These are phyloP conservation scores for Tirmania nivea DNA, from an alignment of 495 filamentous ascomycete genomes.

Conservation along the genomic window DNA sequence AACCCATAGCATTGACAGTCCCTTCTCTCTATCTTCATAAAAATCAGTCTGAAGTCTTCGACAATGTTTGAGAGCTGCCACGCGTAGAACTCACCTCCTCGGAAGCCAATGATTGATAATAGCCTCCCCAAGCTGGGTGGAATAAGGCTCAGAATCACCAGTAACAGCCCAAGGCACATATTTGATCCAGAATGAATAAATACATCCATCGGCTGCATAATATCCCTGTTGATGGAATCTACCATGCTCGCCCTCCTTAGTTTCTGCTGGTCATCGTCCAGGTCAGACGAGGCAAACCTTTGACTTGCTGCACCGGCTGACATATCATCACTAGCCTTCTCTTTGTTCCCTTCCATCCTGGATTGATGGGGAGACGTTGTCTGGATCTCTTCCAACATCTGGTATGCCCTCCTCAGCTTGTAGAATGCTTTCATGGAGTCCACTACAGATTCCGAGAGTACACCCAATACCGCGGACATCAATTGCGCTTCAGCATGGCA, in stretches of 20 bases:
- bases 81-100: constrained; percentile 26
- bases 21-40: constrained; percentile 48
- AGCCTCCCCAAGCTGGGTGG: constrained; percentile 72
- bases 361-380: constrained; percentile 1
- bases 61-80: background rate
- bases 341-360: background rate
- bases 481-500: constrained; percentile 62
- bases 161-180: constrained; percentile 70
- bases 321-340: background rate
- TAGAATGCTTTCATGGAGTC: constrained; percentile 85
- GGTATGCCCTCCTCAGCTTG: constrained; percentile 73
- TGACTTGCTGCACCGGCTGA: background rate
- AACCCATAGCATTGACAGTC: constrained; percentile 76
- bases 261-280: background rate
- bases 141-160: constrained; percentile 71
- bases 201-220: constrained; percentile 44
- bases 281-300: background rate
- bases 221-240: constrained; percentile 32
- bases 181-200: constrained; percentile 77
- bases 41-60: background rate
- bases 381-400: constrained; percentile 53
- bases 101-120: constrained; percentile 75
- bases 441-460: constrained; percentile 80
- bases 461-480: constrained; percentile 71
- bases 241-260: constrained; percentile 3